phyloP scores from a whole-genome alignment of 2,329 filamentous ascomycete genomes.

The Hyphodiscus sp. region DNA sequence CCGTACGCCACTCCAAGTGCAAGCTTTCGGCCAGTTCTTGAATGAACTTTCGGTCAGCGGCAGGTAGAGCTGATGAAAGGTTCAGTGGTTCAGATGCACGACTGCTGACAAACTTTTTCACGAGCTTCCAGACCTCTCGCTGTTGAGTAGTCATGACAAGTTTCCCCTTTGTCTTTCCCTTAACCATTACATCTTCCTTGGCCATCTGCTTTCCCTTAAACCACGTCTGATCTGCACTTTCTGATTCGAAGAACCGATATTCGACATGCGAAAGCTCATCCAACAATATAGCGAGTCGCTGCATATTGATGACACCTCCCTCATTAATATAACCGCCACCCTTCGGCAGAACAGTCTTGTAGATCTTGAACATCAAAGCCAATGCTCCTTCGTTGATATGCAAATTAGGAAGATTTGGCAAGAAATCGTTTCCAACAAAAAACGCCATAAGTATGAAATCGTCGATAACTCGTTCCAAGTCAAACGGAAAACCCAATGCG shows the following conservation, averaged over 20 bases:
- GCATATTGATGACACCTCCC: slow-evolving; percentile 82
- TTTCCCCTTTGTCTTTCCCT: slow-evolving; percentile 55
- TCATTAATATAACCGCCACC: slow-evolving; percentile 96
- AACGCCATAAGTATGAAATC: slow-evolving; percentile 99
- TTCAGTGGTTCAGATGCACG: slow-evolving; percentile 61
- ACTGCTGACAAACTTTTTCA: slow-evolving; percentile 76
- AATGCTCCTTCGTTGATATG: slow-evolving; percentile 98
- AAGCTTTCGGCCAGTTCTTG: slow-evolving; percentile 74
- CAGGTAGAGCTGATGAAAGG: slow-evolving; percentile 65
- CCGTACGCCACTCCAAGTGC: slow-evolving; percentile 57
- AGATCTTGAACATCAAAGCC: slow-evolving; percentile 94
- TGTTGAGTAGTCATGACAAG: slow-evolving; percentile 73
- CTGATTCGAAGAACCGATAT: slow-evolving; percentile 85
- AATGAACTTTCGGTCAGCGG: slow-evolving; percentile 86
- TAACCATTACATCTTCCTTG: slow-evolving; percentile 59
- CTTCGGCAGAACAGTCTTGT: slow-evolving; percentile 82
- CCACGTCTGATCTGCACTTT: slow-evolving; percentile 85
- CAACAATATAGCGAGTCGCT: slow-evolving; percentile 69
- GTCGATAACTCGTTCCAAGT: slow-evolving; percentile 95
- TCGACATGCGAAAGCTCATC: slow-evolving; percentile 85
- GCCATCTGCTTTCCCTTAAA: slow-evolving; percentile 78
- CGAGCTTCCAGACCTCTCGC: slow-evolving; percentile 72
- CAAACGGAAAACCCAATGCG: slow-evolving; percentile 69
- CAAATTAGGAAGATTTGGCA: slow-evolving; percentile 90
- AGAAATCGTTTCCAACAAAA: slow-evolving; percentile 98